Conservation (phyloP, 2,329 filamentous ascomycete genomes). For the Endoconidiophora polonica region DNA sequence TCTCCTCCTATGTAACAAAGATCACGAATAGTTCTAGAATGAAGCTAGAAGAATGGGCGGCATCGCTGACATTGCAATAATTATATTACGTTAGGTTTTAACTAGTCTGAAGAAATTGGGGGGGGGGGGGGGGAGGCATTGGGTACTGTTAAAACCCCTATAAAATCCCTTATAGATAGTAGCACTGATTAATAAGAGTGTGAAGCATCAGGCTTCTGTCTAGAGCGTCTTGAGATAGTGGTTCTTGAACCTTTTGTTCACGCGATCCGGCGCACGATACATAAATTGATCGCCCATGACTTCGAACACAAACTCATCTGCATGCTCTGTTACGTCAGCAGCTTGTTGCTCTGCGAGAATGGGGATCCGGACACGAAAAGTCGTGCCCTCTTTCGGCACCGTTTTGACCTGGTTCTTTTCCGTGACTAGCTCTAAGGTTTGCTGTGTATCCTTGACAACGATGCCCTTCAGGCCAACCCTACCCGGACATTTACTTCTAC, state of each 20-base stretch:
- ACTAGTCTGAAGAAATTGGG: too few species aligned
- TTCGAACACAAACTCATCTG: slow-evolving; percentile 52
- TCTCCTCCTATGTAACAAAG: background rate
- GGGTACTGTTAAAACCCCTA: too few species aligned
- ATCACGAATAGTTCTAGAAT: too few species aligned
- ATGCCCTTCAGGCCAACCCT: slow-evolving; percentile 75
- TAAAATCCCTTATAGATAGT: background rate
- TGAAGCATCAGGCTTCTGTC: slow-evolving; percentile 18
- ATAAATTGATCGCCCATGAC: slow-evolving; percentile 77
- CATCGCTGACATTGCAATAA: too few species aligned
- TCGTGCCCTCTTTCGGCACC: slow-evolving; percentile 77
- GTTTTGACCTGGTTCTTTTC: slow-evolving; percentile 52
- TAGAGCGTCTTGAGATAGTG: slow-evolving; percentile 63
- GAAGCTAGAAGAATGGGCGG: too few species aligned
- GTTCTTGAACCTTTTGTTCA: slow-evolving; percentile 80
- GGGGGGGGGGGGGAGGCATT: too few species aligned
- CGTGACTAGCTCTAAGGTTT: slow-evolving; percentile 73
- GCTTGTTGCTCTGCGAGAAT: slow-evolving; percentile 17
- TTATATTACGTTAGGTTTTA: too few species aligned
- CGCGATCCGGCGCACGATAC: slow-evolving; percentile 64
- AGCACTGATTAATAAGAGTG: background rate
- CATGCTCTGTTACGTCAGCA: slow-evolving; percentile 13
- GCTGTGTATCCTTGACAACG: slow-evolving; percentile 75
- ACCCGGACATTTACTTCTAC: slow-evolving; percentile 62
- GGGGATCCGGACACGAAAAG: slow-evolving; percentile 63